Evolutionary conservation across 2,329 filamentous ascomycete genomes (phyloP).

Genomic region (Harringtonia lauricola): DNA sequence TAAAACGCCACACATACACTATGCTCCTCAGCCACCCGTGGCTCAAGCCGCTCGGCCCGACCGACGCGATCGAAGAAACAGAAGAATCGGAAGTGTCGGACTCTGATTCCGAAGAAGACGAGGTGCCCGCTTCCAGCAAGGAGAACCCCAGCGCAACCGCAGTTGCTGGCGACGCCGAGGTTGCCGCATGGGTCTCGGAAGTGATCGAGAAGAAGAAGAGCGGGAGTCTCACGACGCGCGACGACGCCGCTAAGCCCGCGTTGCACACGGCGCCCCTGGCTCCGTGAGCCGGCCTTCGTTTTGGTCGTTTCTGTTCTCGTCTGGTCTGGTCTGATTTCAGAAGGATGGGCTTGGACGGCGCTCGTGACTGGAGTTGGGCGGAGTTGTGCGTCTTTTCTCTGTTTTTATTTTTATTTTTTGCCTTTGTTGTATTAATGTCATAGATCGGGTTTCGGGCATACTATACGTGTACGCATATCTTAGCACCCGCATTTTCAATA

Average conservation of each 20-base stretch:
- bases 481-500: background rate
- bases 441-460: background rate
- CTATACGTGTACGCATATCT: too few relatives aligned
- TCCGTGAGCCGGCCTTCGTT: slow-evolving; percentile 15
- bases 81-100: slow-evolving; percentile 21
- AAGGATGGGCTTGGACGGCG: too few relatives aligned
- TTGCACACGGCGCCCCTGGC: slow-evolving; percentile 81
- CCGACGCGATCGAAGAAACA: slow-evolving; percentile 23
- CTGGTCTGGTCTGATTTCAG: background rate
- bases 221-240: slow-evolving; percentile 31
- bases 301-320: background rate
- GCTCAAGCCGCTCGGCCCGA: slow-evolving; percentile 39
- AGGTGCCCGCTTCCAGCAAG: slow-evolving; percentile 11
- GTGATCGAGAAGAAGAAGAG: slow-evolving; percentile 57
- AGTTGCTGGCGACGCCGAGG: slow-evolving; percentile 62
- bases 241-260: slow-evolving; percentile 57
- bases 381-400: background rate
- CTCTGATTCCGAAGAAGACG: slow-evolving; percentile 21
- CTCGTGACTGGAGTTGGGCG: background rate
- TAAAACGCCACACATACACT: slow-evolving; percentile 84
- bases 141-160: slow-evolving; percentile 4
- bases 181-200: slow-evolving; percentile 71
- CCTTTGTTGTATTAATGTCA: slow-evolving; percentile 3
- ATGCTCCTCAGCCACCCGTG: slow-evolving; percentile 85
- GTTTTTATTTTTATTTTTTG: slow-evolving; percentile 4